A percentile compares a stretch with the other conserved stretches of the same genome.
Conservation (phyloP, 2,329 filamentous ascomycete genomes). For the Blastomyces emzantsi region DNA sequence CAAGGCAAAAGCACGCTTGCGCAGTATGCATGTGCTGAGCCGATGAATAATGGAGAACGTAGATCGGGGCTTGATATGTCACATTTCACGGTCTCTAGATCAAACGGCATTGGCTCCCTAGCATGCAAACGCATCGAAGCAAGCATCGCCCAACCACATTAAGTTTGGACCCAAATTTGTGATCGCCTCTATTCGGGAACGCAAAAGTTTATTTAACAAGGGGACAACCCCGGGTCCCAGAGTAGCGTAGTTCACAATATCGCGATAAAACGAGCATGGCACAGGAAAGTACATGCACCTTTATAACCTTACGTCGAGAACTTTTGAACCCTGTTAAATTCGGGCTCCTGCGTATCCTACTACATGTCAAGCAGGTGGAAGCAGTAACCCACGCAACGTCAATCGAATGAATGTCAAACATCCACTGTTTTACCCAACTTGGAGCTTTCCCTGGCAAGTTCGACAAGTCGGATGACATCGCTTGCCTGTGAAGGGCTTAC, state of each 20-base stretch:
- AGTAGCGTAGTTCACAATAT: not conserved
- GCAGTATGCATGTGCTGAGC: not conserved
- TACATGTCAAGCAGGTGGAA: not conserved
- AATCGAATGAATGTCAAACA: slow-evolving; percentile 18
- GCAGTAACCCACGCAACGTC: not conserved
- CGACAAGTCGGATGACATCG: slow-evolving; percentile 48
- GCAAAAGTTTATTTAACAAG: not conserved
- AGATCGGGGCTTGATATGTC: slow-evolving; percentile 2
- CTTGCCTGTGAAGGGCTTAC: slow-evolving; percentile 46
- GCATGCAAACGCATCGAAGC: not conserved
- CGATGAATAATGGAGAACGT: not conserved
- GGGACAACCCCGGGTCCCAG: too few relatives aligned
- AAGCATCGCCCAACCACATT: not conserved
- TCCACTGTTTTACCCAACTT: slow-evolving; percentile 42
- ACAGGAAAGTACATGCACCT: not conserved
- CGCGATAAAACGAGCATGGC: not conserved
- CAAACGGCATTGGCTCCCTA: not conserved
- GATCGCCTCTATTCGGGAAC: not conserved
- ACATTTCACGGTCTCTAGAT: not conserved
- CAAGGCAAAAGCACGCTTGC: not conserved
- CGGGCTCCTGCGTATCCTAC: not conserved
- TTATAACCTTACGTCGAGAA: not conserved
- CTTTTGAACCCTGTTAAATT: not conserved
- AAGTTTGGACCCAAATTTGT: not conserved
- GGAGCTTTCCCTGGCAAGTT: slow-evolving; percentile 48